These are phyloP conservation scores for Sodiomyces alkalinus DNA, from an alignment of 2,329 filamentous ascomycete species.

Conservation along the genomic window DNA sequence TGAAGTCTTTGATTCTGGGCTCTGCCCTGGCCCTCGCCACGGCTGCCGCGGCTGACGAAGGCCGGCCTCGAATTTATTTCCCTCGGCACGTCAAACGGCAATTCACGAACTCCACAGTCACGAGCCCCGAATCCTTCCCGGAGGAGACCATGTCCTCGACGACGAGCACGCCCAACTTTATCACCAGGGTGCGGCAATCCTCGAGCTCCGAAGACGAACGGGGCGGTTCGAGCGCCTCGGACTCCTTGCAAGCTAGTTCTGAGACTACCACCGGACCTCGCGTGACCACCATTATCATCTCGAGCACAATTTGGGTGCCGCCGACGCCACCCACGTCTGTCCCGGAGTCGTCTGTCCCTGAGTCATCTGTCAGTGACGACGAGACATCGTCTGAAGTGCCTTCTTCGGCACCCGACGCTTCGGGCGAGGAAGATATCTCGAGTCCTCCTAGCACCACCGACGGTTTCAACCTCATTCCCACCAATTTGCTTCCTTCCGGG, in stretches of 20 bases:
- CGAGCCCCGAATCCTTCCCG: conserved; percentile 13
- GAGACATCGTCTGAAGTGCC: not conserved
- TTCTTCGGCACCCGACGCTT: conserved; percentile 4
- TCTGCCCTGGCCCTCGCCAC: conserved; percentile 33
- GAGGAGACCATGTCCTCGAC: conserved; percentile 9
- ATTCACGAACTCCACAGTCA: conserved; percentile 26
- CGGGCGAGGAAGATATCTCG: conserved; percentile 1
- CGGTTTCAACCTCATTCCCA: not conserved
- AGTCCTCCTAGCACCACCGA: conserved; percentile 1
- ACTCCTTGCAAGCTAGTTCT: too few species aligned
- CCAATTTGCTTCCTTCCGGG: too few species aligned
- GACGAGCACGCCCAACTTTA: conserved; percentile 4
- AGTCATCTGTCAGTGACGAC: too few species aligned
- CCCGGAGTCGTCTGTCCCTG: not conserved
- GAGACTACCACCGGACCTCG: too few species aligned
- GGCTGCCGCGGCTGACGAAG: conserved; percentile 24
- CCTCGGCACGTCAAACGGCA: conserved; percentile 40
- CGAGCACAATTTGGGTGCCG: conserved; percentile 12
- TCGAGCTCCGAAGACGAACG: too few species aligned
- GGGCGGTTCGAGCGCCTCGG: too few species aligned
- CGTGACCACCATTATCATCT: conserved; percentile 14
- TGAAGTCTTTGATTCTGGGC: conserved; percentile 28
- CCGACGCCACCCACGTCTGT: conserved; percentile 4
- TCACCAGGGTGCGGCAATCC: conserved; percentile 8
- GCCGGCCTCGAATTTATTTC: conserved; percentile 40